Conservation (phyloP, 2,329 filamentous ascomycete species). For the Claviceps sp. region DNA sequence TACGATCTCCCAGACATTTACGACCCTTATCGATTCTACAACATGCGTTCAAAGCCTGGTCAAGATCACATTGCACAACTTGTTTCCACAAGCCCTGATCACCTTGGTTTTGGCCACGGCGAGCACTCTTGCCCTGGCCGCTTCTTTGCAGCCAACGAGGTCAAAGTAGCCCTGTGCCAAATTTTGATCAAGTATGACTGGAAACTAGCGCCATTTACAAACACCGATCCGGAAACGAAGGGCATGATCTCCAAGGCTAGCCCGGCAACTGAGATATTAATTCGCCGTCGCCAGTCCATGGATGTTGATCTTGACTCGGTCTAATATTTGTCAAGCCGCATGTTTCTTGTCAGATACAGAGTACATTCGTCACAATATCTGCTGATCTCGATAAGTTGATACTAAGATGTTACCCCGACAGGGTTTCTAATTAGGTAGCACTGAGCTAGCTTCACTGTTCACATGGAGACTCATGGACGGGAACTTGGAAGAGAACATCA, state of each 20-base stretch:
- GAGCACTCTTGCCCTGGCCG: constrained; percentile 25
- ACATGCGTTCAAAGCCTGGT: constrained; percentile 5
- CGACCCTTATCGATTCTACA: constrained; percentile 11
- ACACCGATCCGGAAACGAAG: neutral
- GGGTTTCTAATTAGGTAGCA: no score
- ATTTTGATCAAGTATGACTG: neutral
- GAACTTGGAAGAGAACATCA: no score
- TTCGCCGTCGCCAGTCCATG: neutral
- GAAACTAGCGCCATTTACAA: neutral
- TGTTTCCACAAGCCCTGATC: constrained; percentile 16
- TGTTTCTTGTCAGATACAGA: no score
- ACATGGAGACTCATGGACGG: no score
- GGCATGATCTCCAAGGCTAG: neutral
- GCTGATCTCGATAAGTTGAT: no score
- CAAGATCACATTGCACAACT: constrained; percentile 13
- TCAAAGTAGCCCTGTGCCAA: constrained; percentile 13
- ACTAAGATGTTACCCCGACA: no score
- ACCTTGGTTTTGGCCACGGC: constrained; percentile 23
- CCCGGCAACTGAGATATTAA: neutral
- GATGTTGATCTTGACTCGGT: neutral
- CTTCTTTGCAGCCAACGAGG: constrained; percentile 24
- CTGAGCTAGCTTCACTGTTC: no score
- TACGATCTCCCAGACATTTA: constrained; percentile 11
- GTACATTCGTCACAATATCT: no score
- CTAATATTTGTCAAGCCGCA: neutral